A percentile compares a stretch with the other conserved stretches of the same genome.
Evolutionary conservation across 2,329 filamentous ascomycete species (phyloP).

Genomic region (Ophiocordyceps camponoti-leonardi): DNA sequence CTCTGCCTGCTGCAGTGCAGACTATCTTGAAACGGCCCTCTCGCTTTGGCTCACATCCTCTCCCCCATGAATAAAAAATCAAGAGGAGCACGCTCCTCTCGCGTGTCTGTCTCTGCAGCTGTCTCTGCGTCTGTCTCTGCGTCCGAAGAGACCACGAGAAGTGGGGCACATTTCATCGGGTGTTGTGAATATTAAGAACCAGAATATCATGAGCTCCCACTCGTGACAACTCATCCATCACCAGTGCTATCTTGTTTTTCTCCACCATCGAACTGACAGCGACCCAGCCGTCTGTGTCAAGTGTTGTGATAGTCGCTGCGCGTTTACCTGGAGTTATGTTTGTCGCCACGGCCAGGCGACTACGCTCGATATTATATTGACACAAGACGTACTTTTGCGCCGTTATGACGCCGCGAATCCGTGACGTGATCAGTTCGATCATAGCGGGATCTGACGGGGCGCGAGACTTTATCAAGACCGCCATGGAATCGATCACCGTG

Average conservation of each 20-base stretch:
- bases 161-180: conserved; percentile 24
- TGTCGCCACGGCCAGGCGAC: conserved; percentile 46
- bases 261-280: conserved; percentile 90
- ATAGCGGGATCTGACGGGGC: conserved; percentile 63
- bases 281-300: conserved; percentile 84
- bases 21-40: too few relatives aligned
- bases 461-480: conserved; percentile 83
- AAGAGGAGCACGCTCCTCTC: too few relatives aligned
- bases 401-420: conserved; percentile 87
- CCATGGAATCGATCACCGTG: conserved; percentile 75
- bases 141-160: too few relatives aligned
- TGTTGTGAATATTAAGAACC: conserved; percentile 74
- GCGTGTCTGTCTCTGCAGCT: too few relatives aligned
- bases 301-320: conserved; percentile 74
- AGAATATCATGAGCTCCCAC: conserved; percentile 73
- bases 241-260: conserved; percentile 66
- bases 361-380: conserved; percentile 81
- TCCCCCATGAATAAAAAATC: too few relatives aligned
- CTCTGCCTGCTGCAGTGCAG: too few relatives aligned
- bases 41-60: too few relatives aligned
- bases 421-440: conserved; percentile 67
- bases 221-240: conserved; percentile 69
- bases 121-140: too few relatives aligned
- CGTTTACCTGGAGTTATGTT: conserved; percentile 85
- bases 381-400: conserved; percentile 89